Percentiles rank a stretch among this genome's conserved stretches.
Evolutionary conservation across 805 yeast species (phyloP).

Genomic region (Metschnikowia orientalis): DNA sequence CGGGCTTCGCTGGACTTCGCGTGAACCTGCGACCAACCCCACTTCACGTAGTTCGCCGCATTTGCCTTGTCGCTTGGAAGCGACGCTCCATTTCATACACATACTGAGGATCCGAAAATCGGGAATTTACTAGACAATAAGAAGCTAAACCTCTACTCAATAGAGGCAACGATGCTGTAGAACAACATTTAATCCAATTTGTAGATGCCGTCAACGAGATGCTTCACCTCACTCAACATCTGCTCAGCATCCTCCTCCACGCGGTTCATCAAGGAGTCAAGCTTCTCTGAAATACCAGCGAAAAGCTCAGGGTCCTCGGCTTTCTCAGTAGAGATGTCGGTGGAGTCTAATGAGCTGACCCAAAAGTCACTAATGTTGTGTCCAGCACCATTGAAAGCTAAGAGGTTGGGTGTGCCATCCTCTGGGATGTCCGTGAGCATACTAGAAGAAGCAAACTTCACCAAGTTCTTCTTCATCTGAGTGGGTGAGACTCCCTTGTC

Average conservation of each 20-base stretch:
- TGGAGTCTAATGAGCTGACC: constrained; percentile 26
- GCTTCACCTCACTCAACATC: constrained; percentile 23
- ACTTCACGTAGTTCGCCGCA: no score
- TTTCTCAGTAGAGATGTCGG: constrained; percentile 17
- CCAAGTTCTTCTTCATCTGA: constrained; percentile 71
- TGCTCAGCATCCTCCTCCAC: constrained; percentile 17
- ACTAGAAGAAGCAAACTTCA: constrained; percentile 62
- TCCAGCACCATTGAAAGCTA: constrained; percentile 82
- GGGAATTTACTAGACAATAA: no score
- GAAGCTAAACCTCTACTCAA: constrained; percentile 5
- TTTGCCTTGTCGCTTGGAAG: no score
- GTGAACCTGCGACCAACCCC: no score
- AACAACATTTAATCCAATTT: constrained; percentile 14
- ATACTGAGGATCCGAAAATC: no score
- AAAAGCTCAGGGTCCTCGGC: constrained; percentile 13
- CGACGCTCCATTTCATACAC: no score
- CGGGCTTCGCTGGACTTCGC: no score
- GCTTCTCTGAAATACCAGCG: constrained; percentile 12
- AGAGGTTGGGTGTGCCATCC: constrained; percentile 67
- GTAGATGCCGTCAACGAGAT: constrained; percentile 27
- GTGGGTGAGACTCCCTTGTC: constrained; percentile 58
- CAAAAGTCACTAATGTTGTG: constrained; percentile 64
- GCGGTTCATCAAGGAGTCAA: constrained; percentile 21
- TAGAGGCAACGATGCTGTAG: no score
- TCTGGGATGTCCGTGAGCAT: constrained; percentile 59